Conservation (phyloP, 768 basidiomycete genomes). For the Boletus insuetus region DNA sequence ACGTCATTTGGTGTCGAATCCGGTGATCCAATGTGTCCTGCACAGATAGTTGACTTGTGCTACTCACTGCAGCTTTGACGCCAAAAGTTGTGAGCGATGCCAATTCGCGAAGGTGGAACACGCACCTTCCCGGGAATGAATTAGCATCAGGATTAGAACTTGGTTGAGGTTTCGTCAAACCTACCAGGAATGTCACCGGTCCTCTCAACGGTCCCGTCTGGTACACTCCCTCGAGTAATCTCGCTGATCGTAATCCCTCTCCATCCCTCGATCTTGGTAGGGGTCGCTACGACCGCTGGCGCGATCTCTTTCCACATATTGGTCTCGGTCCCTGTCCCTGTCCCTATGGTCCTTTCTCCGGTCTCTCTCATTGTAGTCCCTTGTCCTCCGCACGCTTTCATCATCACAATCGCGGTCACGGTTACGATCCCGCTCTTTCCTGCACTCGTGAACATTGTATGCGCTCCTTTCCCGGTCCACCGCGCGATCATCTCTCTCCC, state of each 20-base stretch:
- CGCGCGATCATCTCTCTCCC: constrained; percentile 30
- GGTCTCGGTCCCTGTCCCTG: constrained; percentile 22
- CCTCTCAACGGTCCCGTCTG: constrained; percentile 13
- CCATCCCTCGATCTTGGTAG: constrained; percentile 26
- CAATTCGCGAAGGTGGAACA: not conserved
- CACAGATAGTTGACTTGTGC: too few relatives aligned
- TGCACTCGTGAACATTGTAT: constrained; percentile 12
- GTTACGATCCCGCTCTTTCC: constrained; percentile 10
- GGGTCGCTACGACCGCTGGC: too few relatives aligned
- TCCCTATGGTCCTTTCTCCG: constrained; percentile 7
- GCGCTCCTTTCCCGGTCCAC: constrained; percentile 34
- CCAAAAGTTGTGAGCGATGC: too few relatives aligned
- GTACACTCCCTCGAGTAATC: constrained; percentile 20
- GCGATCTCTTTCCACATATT: constrained; percentile 26
- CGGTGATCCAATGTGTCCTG: too few relatives aligned
- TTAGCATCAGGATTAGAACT: too few relatives aligned
- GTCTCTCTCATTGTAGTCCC: constrained; percentile 9
- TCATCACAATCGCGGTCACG: constrained; percentile 12
- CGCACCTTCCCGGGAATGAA: constrained; percentile 8
- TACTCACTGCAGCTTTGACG: too few relatives aligned
- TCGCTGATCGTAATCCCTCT: constrained; percentile 5
- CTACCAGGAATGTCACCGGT: not conserved
- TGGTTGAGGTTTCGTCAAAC: not conserved
- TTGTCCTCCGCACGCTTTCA: constrained; percentile 2
- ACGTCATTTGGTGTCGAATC: too few relatives aligned